Evolutionary conservation across 371 early-diverging fungal species (phyloP), one percentile per base, ranked within the genome.

Genomic region (Rhizopus stolonifer): DNA sequence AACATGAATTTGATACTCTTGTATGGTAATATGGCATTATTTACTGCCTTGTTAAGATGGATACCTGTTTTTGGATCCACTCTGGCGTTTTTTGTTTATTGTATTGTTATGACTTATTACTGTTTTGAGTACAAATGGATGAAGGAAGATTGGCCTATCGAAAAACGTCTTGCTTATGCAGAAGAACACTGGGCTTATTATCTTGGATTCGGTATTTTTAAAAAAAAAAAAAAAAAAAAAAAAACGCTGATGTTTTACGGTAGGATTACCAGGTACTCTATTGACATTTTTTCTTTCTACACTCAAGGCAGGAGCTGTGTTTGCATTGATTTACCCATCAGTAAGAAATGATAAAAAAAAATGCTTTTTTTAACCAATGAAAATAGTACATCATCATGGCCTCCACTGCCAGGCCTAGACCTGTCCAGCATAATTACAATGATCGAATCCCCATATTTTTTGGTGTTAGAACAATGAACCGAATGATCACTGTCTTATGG

Each of bases 91-190:
- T 39, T 70, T 17, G 57, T 61, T n/a, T 67, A 66, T 10, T 73
- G 77, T 46, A 58, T 73, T 34, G 58, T 80, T 21, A 69, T 72
- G 60, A 42, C 80, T 3, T 80, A 70, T 55, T 80, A 80, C 51
- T 69, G 74, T 31, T 79, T 76, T 44, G 80, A 79, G 31, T 80
- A 74, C 31, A 70, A 69, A 47, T 80, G 80, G 80, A 55, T 70
- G 11, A 64, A 67, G 45, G 45, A 67, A 24, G 73, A 73, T 23
- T 74, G 73, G 73, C 56, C 60, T 6, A 58, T 69, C 34, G 73
- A 77, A 26, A 72, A 74, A 47, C 58, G 77, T 0, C 62, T 77
- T 46, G 39, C 57, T 17, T 77, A 64, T 54, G 59, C 72, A 25
- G 80, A 80, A 51, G 58, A 70, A 42, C 72, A 70, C 24, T 80